Evolutionary conservation across 2,329 filamentous ascomycete species (phyloP), one percentile per base, ranked within the genome.

Genomic region (Hirsutella thompsonii): DNA sequence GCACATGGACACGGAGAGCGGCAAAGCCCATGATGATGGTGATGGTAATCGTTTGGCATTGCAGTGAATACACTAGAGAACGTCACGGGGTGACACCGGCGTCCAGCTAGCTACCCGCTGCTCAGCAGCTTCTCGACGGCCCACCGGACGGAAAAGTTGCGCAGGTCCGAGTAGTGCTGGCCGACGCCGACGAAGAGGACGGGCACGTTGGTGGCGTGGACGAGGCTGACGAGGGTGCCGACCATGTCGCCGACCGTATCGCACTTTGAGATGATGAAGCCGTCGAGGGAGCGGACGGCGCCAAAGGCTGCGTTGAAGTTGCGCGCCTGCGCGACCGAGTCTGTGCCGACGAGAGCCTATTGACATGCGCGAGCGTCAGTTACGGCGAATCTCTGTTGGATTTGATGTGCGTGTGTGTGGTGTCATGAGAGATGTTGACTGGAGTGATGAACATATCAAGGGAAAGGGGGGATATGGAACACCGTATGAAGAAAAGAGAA

Each of bases 221-320:
- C 90, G 69, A 98, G 90, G 58, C 86, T 94, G 47, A 98, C 92
- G 47, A 98, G 69, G 3, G 90, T 95, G 51, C 75, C 88, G 35
- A 95, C 88, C 89, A 96, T 96, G 64, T 95, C 90, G n/a, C 92
- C 93, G 30, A 98, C 93, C 0, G 92, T 98, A 65, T 98, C 92
- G 60, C 92, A 96, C 64, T 98, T 98, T 45, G 83, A 90, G 52
- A 98, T 95, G 57, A 98, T 94, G 62, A 98, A 98, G 5, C 92
- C 92, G 62, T 98, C 93, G 30, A 98, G 72, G 21, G 76, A 76
- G 43, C 90, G 72, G 13, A 79, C 80, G 5, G 76, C 70, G 26
- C 92, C 93, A 63, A 98, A 96, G 2, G 86, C 84, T 30, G 81
- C 79, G 57, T 95, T 95, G 68, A 98, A 98, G 65, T 95, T 95